Base-by-base conservation (phyloP, 2,329 filamentous ascomycete genomes). In the Fusarium brevicatenulatum region DNA sequence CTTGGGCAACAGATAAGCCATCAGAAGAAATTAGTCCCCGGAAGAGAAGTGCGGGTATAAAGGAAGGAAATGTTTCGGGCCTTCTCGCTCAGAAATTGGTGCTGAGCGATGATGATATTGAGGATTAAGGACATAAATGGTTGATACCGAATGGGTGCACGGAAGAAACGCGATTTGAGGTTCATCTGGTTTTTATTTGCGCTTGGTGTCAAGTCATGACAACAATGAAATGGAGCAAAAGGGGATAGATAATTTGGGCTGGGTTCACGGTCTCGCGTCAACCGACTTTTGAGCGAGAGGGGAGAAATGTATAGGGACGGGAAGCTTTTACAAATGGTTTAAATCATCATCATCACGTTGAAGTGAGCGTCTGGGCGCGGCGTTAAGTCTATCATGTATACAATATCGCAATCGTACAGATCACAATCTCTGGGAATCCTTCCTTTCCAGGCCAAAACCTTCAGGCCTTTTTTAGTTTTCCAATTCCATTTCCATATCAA, bases 101-200 rank as follows among this genome's bases (percentile, higher is more conserved):
- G 49, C 82, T 95, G 44, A 94, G 91, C 75, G 93, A 96, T 77
- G 93, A 96, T 82, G 93, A 96, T 84, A 95, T 96, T 79, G 92
- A 95, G 80, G 93, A 95, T 76, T 84, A 50, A n/a, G 32, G 32
- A 49, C 8, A 21, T 19, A 50, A 42, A 28, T 28, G 39, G 46
- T 37, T 32, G 23, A 58, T 32, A 28, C 18, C n/a, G 34, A 30
- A 25, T 34, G 39, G 16, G 49, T 55, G 57, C 43, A 68, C 49
- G 53, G n/a, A 52, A 67, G 40, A 12, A 32, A 15, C 9, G 42
- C 53, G 36, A 61, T 74, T 66, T 74, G 65, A 53, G 19, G 43
- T 55, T 74, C 25, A 44, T 72, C 60, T 70, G 55, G 61, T 70
- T 64, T 68, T 58, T 9, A 50, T 59, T 23, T 73, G 60, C 53